A percentile compares a stretch with the other conserved stretches of the same genome.
phyloP scores from a whole-genome alignment of 176 grass and related monocot genomes.

The Cenchrus purpureus region DNA sequence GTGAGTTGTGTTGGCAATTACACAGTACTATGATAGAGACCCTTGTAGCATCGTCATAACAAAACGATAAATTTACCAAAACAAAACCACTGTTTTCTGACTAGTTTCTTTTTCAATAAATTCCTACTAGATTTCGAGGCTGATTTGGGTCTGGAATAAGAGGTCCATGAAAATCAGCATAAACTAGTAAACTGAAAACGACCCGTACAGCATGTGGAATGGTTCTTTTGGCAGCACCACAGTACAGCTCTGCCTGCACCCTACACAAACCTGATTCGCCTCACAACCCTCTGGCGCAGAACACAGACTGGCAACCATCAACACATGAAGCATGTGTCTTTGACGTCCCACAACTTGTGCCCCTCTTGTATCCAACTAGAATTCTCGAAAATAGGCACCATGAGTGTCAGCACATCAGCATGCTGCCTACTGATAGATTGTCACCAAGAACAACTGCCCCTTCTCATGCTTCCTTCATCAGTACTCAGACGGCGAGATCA shows the following conservation, averaged over 20 bases:
- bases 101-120: too few relatives aligned
- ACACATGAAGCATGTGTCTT: too few relatives aligned
- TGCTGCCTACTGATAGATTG: not conserved
- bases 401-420: not conserved
- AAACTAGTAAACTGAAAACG: not conserved
- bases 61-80: too few relatives aligned
- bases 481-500: conserved; percentile 63
- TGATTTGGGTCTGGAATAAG: not conserved
- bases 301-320: not conserved
- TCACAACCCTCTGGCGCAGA: not conserved
- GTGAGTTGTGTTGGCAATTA: too few relatives aligned
- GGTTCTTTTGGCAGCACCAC: not conserved
- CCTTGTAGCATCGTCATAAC: too few relatives aligned
- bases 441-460: not conserved
- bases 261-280: not conserved
- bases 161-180: not conserved
- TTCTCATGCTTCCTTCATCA: conserved; percentile 39
- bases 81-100: too few relatives aligned
- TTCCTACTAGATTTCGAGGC: not conserved
- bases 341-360: not conserved
- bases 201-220: not conserved
- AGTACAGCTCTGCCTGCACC: not conserved
- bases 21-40: too few relatives aligned
- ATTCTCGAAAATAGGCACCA: not conserved
- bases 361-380: not conserved